Conservation (phyloP, 2,329 filamentous ascomycete species). For the Cercospora beticola region DNA sequence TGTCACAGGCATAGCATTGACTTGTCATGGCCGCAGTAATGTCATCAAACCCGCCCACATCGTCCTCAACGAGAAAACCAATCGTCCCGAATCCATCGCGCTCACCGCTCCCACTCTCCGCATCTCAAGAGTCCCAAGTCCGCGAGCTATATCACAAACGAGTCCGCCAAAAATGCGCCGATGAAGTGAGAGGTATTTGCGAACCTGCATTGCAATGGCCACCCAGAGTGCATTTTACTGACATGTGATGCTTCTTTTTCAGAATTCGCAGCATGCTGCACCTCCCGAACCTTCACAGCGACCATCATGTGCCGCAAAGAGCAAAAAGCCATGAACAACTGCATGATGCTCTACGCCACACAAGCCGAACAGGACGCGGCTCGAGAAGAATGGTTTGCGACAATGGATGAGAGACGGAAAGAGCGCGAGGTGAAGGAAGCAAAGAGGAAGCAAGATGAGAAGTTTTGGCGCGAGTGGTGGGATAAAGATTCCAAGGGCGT, state of each 20-base stretch:
- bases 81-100: slow-evolving; percentile 43
- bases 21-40: slow-evolving; percentile 26
- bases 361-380: slow-evolving; percentile 83
- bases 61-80: slow-evolving; percentile 6
- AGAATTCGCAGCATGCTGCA: slow-evolving; percentile 92
- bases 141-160: slow-evolving; percentile 77
- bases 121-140: slow-evolving; percentile 78
- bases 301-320: slow-evolving; percentile 81
- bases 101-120: slow-evolving; percentile 80
- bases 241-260: neutral
- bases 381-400: slow-evolving; percentile 88
- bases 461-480: slow-evolving; percentile 55
- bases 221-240: neutral
- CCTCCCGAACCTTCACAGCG: slow-evolving; percentile 80
- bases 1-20: neutral
- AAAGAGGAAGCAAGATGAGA: slow-evolving; percentile 45
- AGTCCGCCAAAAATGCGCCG: slow-evolving; percentile 71
- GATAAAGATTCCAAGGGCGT: slow-evolving; percentile 38
- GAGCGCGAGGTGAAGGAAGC: slow-evolving; percentile 60
- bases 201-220: neutral
- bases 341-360: slow-evolving; percentile 86
- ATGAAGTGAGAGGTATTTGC: slow-evolving; percentile 49
- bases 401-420: slow-evolving; percentile 66
- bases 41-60: slow-evolving; percentile 18
- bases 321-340: slow-evolving; percentile 85